phyloP scores from a whole-genome alignment of 495 filamentous ascomycete genomes.

The Penicillium fimorum region DNA sequence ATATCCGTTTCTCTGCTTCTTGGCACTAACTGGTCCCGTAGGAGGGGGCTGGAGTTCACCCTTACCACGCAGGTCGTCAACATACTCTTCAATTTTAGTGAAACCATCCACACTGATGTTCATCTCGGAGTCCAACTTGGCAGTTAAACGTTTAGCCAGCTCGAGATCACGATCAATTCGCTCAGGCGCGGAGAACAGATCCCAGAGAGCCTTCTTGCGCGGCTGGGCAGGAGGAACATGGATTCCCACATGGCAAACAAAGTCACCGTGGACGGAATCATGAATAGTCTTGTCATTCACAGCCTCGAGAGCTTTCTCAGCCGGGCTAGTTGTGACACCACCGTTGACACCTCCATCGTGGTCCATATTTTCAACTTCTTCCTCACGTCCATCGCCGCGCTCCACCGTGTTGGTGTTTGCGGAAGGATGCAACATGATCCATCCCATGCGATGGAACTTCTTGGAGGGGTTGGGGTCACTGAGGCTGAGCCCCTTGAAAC shows the following conservation, averaged over 20 bases:
- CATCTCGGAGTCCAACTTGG: slow-evolving; percentile 79
- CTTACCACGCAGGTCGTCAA: slow-evolving; percentile 71
- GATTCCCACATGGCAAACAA: slow-evolving; percentile 94
- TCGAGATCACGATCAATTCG: slow-evolving; percentile 82
- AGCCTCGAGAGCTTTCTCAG: slow-evolving; percentile 83
- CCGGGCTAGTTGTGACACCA: slow-evolving; percentile 45
- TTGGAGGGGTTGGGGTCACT: slow-evolving; percentile 97
- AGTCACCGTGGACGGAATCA: slow-evolving; percentile 88
- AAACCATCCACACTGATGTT: slow-evolving; percentile 64
- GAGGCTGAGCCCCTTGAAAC: slow-evolving; percentile 87
- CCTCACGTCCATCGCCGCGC: slow-evolving; percentile 59
- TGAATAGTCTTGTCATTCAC: slow-evolving; percentile 96
- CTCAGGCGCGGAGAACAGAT: slow-evolving; percentile 88
- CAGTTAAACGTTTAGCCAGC: slow-evolving; percentile 69
- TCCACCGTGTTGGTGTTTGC: slow-evolving; percentile 58
- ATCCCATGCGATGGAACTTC: slow-evolving; percentile 95
- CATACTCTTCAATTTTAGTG: slow-evolving; percentile 76
- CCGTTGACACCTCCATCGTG: slow-evolving; percentile 34
- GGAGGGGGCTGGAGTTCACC: slow-evolving; percentile 71
- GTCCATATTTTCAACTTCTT: slow-evolving; percentile 60
- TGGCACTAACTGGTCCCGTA: slow-evolving; percentile 52
- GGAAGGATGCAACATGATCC: slow-evolving; percentile 89
- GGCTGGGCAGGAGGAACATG: slow-evolving; percentile 83
- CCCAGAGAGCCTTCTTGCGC: slow-evolving; percentile 96
- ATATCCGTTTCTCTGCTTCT: slow-evolving; percentile 59